A percentile compares a stretch with the other conserved stretches of the same genome.
Conservation (phyloP, 179 eudicot genomes). For the Dionaea muscipula region DNA sequence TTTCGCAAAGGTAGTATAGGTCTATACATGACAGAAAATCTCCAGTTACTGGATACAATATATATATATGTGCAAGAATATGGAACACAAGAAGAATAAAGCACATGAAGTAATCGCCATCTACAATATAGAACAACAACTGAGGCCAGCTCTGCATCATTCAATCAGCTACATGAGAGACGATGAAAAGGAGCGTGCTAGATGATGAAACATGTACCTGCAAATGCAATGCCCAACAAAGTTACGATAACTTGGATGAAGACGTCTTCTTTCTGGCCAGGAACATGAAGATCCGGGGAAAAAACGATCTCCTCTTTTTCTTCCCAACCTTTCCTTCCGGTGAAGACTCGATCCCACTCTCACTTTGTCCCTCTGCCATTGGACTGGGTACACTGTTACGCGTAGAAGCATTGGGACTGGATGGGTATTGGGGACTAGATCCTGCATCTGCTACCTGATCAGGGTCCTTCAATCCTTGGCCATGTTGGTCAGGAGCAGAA, state of each 20-base stretch:
- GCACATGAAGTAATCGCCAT: no score
- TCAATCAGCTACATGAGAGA: no score
- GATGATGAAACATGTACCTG: no score
- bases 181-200: no score
- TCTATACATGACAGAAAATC: no score
- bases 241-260: constrained; percentile 19
- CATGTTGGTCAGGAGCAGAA: constrained; percentile 15
- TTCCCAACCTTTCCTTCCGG: constrained; percentile 21
- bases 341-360: constrained; percentile 24
- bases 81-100: no score
- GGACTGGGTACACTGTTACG: constrained; percentile 18
- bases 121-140: no score
- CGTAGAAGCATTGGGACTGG: constrained; percentile 8
- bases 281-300: constrained; percentile 79
- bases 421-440: constrained; percentile 9
- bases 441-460: constrained; percentile 25
- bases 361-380: constrained; percentile 22
- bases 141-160: no score
- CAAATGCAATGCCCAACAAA: background rate
- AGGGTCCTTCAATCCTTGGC: constrained; percentile 19
- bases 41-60: no score
- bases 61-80: no score
- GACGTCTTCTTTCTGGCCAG: constrained; percentile 40
- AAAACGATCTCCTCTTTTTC: constrained; percentile 53
- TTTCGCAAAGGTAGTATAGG: no score